Evolutionary conservation across 169 alveolate genomes (phyloP).

Genomic region (Plasmodium chabaudi): DNA sequence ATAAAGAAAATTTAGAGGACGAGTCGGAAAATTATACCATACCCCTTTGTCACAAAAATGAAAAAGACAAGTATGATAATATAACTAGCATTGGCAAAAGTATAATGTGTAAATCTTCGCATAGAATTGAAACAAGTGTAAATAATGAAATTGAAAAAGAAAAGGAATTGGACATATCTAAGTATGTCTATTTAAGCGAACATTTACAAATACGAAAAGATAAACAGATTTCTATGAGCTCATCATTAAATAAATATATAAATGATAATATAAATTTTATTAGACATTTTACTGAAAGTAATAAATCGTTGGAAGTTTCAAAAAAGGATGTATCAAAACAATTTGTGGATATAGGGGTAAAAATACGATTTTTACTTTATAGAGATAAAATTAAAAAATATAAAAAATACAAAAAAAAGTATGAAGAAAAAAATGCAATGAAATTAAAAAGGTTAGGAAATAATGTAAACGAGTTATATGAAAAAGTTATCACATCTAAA

Average conservation of each 20-base stretch:
- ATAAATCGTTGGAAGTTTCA: neutral
- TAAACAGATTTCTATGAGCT: slow-evolving; percentile 28
- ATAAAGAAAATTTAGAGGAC: too few relatives aligned
- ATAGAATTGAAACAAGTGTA: neutral
- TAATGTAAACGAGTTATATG: too few relatives aligned
- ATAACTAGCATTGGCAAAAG: neutral
- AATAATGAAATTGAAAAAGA: neutral
- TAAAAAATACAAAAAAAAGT: slow-evolving; percentile 8
- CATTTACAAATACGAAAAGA: slow-evolving; percentile 34
- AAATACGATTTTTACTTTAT: slow-evolving; percentile 20
- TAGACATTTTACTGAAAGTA: neutral
- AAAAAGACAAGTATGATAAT: too few relatives aligned
- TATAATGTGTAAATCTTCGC: neutral
- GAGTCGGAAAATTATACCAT: too few relatives aligned
- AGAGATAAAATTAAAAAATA: slow-evolving; percentile 17
- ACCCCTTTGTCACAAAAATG: too few relatives aligned
- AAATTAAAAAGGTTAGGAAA: neutral
- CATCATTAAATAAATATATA: slow-evolving; percentile 34
- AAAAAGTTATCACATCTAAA: too few relatives aligned
- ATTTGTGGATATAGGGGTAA: slow-evolving; percentile 22
- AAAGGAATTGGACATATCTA: neutral
- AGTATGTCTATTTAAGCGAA: slow-evolving; percentile 43
- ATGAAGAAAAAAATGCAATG: neutral
- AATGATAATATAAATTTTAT: slow-evolving; percentile 22
- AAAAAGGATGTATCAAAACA: neutral